Evolutionary conservation across 306 rosid species (phyloP), one percentile per base, ranked within the genome.

Genomic region (Trifolium fragiferum): DNA sequence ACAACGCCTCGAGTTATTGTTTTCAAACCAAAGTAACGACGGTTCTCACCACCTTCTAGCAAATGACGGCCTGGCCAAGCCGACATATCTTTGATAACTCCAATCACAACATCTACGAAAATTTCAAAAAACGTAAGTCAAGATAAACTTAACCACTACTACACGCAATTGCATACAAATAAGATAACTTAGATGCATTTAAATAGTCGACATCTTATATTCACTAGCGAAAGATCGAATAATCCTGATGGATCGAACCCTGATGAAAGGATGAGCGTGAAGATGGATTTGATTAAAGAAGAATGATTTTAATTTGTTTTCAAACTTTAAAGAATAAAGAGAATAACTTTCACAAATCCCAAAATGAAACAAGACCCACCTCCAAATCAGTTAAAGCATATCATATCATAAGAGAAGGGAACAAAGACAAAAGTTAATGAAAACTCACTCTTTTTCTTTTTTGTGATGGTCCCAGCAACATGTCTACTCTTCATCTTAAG

Each of bases 1-100:
- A 95, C 98, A 4, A 90, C 79, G 3, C 99, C 99, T 0, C 99
- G 92, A 82, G 81, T 53, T 15, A 89, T 5, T 0, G 99, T 95
- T 53, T 87, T 92, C 82, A 95, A 76, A 33, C 97, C 99, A 73
- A 95, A 95, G 84, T 95, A 95, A 7, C 98, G 95, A 15, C 97
- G 89, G 60, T 92, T 70, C 73, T 92, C 97, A 0, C 98, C 97
- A 0, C 99, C 99, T 41, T 95, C 96, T 0, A 95, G 90, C 70
- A 95, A 66, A 82, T 95, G 99, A 38, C 99, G 96, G 20, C 99
- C 98, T 0, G 99, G 87, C 99, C 99, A 95, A n/a, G 99, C 97
- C 0, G 97, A 90, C 95, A 95, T 87, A 7, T 95, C 96, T 69
- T 85, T 92, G 13, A 92, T 73, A 77, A 92, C 98, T 43, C 88